Evolutionary conservation across 139 green algal genomes (phyloP), one percentile per base, ranked within the genome.

Genomic region (Eudorina sp.): DNA sequence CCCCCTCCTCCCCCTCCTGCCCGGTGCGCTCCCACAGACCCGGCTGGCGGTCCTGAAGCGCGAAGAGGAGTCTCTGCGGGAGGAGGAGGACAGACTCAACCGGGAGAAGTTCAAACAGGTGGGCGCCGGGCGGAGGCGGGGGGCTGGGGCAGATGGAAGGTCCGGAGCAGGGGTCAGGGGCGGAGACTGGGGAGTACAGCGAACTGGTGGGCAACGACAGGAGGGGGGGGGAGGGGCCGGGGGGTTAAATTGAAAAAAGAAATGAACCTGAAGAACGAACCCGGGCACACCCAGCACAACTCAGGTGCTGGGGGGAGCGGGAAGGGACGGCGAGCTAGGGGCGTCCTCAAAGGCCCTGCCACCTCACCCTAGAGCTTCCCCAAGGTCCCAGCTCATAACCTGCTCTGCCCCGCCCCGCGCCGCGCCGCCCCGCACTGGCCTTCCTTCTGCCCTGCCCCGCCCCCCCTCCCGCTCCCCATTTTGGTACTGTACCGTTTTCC

Each of bases 101-200:
- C 62, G 86, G 4, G 97, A 98, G 45, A 97, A 98, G 92, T 21
- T 98, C 40, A 97, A 97, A 91, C 93, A 95, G 4, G 45, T 95
- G 76, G 80, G 91, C 29, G 96, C 23, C 0, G n/a, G n/a, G 72
- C 23, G 38, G 23, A 14, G 34, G 7, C 25, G 38, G 9, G 64
- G 64, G 64, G n/a, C 18, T 41, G 55, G 72, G 43, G 43, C 36
- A 41, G 72, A 19, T 3, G 40, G 40, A 40, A 55, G 9, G 23
- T 7, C 11, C 21, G 74, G 25, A 31, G n/a, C n/a, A n/a, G 45
- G 45, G 36, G 68, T 62, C n/a, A 31, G 31, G 48, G 23, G 14
- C 11, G 9, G n/a, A n/a, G n/a, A n/a, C n/a, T n/a, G n/a, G n/a
- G n/a, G n/a, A n/a, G n/a, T n/a, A n/a, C n/a, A n/a, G n/a, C n/a